phyloP scores from a whole-genome alignment of 306 rosid species.

The Crotalaria pallida region DNA sequence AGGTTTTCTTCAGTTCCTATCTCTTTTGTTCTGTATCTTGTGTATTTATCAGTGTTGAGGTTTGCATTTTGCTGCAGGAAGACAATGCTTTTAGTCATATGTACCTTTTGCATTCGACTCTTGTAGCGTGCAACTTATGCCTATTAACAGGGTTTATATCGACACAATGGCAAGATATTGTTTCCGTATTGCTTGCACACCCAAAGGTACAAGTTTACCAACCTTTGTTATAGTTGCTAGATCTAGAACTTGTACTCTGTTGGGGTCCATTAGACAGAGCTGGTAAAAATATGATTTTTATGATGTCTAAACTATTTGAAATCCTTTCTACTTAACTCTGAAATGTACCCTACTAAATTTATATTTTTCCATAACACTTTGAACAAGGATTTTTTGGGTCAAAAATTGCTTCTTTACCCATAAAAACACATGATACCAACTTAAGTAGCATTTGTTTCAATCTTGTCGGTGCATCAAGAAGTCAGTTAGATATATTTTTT shows the following conservation, averaged over 20 bases:
- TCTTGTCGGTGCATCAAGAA: constrained; percentile 20
- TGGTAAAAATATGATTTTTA: constrained; percentile 9
- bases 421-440: not conserved
- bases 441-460: not conserved
- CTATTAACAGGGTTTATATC: constrained; percentile 69
- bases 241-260: not conserved
- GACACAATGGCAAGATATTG: constrained; percentile 82
- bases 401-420: constrained; percentile 5
- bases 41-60: constrained; percentile 23
- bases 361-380: not conserved
- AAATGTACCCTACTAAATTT: not conserved
- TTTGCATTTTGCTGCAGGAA: constrained; percentile 60
- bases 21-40: constrained; percentile 24
- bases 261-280: constrained; percentile 4
- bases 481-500: not conserved
- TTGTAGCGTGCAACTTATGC: constrained; percentile 70
- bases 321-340: not conserved
- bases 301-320: constrained; percentile 1
- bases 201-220: constrained; percentile 59
- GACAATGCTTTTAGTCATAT: constrained; percentile 34
- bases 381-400: not conserved
- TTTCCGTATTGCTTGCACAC: constrained; percentile 79
- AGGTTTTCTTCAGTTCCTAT: constrained; percentile 46
- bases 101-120: constrained; percentile 64
- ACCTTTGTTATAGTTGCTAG: constrained; percentile 9